phyloP scores from a whole-genome alignment of 345 rosid species.

The Heritiera littoralis region DNA sequence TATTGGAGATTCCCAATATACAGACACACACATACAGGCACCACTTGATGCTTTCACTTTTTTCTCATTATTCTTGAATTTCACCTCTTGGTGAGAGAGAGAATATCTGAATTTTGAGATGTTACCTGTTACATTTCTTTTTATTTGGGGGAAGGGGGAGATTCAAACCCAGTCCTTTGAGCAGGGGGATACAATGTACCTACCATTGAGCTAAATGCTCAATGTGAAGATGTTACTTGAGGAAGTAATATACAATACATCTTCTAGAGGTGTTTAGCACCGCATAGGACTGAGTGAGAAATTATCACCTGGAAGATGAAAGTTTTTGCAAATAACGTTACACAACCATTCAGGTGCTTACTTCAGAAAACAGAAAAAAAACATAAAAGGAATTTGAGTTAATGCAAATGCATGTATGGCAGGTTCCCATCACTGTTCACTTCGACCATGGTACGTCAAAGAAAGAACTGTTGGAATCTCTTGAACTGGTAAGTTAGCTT shows the following conservation, averaged over 20 bases:
- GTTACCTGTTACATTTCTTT: background rate
- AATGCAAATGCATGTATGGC: constrained; percentile 28
- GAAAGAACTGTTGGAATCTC: constrained; percentile 76
- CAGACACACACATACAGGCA: background rate
- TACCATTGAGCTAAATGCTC: background rate
- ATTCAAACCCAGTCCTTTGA: background rate
- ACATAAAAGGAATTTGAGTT: background rate
- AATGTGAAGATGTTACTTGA: background rate
- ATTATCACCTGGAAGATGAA: constrained; percentile 6
- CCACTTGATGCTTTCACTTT: background rate
- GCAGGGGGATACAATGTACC: background rate
- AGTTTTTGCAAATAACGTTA: background rate
- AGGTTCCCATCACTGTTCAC: constrained; percentile 95
- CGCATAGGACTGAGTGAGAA: background rate
- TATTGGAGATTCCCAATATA: background rate
- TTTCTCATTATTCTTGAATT: background rate
- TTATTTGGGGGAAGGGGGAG: background rate
- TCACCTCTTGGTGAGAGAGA: background rate
- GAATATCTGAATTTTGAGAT: background rate
- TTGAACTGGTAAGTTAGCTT: constrained; percentile 61
- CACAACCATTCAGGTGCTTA: background rate
- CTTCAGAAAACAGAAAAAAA: background rate
- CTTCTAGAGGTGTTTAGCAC: background rate
- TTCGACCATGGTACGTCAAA: constrained; percentile 91
- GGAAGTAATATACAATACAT: background rate